phyloP scores from a whole-genome alignment of 371 early-diverging fungal species.

The Apophysomyces trapeziformis region DNA sequence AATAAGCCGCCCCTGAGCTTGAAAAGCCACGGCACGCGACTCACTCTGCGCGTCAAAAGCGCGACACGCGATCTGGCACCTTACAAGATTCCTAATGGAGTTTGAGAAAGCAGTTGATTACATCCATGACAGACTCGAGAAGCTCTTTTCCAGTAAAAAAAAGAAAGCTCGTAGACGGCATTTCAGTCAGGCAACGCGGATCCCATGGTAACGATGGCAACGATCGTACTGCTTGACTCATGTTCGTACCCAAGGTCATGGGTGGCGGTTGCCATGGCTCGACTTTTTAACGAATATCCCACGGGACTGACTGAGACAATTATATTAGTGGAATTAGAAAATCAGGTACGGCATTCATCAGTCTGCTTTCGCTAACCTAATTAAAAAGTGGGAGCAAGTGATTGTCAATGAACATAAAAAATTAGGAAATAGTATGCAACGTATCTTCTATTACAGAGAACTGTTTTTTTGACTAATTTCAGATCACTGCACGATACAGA shows the following conservation, averaged over 20 bases:
- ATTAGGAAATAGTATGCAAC: slow-evolving; percentile 10
- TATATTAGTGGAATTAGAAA: slow-evolving; percentile 21
- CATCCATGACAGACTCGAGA: slow-evolving; percentile 11
- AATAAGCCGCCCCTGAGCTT: no score
- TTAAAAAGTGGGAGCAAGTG: slow-evolving; percentile 24
- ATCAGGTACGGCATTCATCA: slow-evolving; percentile 10
- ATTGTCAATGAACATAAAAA: slow-evolving; percentile 8
- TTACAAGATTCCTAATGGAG: slow-evolving; percentile 15
- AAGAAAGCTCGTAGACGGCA: slow-evolving; percentile 2
- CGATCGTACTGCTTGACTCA: neutral
- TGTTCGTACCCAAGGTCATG: slow-evolving; percentile 19
- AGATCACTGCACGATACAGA: slow-evolving; percentile 18
- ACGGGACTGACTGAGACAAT: slow-evolving; percentile 23
- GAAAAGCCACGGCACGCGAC: neutral
- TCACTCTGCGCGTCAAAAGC: neutral
- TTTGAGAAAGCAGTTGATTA: slow-evolving; percentile 25
- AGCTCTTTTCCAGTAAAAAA: neutral
- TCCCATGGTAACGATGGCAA: slow-evolving; percentile 23
- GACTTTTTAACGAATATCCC: slow-evolving; percentile 21
- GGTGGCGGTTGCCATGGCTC: slow-evolving; percentile 25
- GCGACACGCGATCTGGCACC: neutral
- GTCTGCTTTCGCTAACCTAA: no score
- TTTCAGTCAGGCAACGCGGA: neutral
- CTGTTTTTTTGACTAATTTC: neutral
- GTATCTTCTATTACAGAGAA: neutral